These are phyloP conservation scores for Opeltia flavorubescens DNA, from an alignment of 495 filamentous ascomycete genomes.

Conservation along the genomic window DNA sequence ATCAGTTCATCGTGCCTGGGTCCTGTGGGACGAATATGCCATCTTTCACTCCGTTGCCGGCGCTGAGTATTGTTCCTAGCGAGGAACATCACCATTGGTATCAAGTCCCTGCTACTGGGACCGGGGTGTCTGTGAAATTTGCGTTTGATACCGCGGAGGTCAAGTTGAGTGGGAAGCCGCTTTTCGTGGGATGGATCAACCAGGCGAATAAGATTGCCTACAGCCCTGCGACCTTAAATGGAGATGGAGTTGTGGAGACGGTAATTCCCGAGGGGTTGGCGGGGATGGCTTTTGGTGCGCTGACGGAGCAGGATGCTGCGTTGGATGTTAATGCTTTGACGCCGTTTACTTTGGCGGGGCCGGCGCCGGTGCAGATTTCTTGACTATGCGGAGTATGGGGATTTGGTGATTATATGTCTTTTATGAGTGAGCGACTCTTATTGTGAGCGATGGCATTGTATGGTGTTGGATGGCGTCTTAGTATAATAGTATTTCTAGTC, in stretches of 20 bases:
- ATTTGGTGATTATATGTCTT: too few species aligned
- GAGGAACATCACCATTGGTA: not conserved
- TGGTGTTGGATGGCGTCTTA: too few species aligned
- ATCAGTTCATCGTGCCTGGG: constrained; percentile 34
- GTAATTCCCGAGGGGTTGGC: constrained; percentile 5
- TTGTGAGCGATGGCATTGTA: too few species aligned
- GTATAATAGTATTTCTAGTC: too few species aligned
- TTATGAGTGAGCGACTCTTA: too few species aligned
- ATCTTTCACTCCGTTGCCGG: not conserved
- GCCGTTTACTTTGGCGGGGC: constrained; percentile 2
- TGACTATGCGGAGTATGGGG: too few species aligned
- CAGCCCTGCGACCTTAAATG: not conserved
- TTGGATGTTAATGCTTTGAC: constrained; percentile 7
- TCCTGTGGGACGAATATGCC: constrained; percentile 32
- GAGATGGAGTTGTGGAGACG: not conserved
- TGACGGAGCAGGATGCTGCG: constrained; percentile 4
- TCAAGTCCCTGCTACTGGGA: not conserved
- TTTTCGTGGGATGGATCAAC: constrained; percentile 10
- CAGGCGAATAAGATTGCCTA: constrained; percentile 7
- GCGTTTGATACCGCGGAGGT: not conserved
- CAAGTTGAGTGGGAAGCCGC: not conserved
- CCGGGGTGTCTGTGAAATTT: not conserved
- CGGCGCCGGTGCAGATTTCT: constrained; percentile 7
- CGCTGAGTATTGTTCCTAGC: not conserved
- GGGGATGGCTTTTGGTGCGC: constrained; percentile 8